Base-by-base conservation (phyloP, 176 grass and related monocot species). In the Zoysia japonica region DNA sequence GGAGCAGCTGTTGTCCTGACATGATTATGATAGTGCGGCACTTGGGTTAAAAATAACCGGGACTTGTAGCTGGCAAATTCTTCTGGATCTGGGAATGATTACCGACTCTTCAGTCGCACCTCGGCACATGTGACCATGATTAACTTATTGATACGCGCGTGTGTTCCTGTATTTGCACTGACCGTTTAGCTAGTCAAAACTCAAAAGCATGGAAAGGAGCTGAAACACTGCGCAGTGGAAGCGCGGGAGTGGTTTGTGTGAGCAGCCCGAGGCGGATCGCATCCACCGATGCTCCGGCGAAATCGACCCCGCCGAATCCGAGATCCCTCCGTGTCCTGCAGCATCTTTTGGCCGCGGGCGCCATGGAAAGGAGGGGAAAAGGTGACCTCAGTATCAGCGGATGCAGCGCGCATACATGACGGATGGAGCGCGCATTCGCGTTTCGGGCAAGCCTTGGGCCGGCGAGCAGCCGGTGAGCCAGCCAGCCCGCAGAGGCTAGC, bases 111-210 rank as follows among this genome's bases (percentile, higher is more conserved):
- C 39, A 42, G 38, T 41, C 35, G 59, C 70, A 86, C 60, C 70
- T 74, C 64, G 80, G 70, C 63, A 39, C 87, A 85, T 82, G 87
- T 89, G 87, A 36, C 1, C 67, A 35, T 61, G 82, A 89, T 89
- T 72, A 82, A 40, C n/a, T 51, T 77, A 46, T 77, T 9, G 72
- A 20, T 67, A 44, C 78, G 39, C 45, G 79, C 51, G 64, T 28
- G 59, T 65, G 13, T 46, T 2, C 19, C 47, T 43, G 49, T 37
- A 28, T 38, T 28, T 28, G 42, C 50, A 45, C 43, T 49, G 78
- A 61, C 40, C 20, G 9, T 10, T 11, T 61, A 5, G 48, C 8
- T 8, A 61, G 2, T 28, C 28, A 28, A 28, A 28, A 28, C 28
- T 28, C 28, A 28, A 28, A 28, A 40, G 17, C 65, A 3, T 62